A percentile compares a stretch with the other conserved stretches of the same genome.
phyloP scores from a whole-genome alignment of 495 filamentous ascomycete genomes.

The Astrothelium subdiscretum region DNA sequence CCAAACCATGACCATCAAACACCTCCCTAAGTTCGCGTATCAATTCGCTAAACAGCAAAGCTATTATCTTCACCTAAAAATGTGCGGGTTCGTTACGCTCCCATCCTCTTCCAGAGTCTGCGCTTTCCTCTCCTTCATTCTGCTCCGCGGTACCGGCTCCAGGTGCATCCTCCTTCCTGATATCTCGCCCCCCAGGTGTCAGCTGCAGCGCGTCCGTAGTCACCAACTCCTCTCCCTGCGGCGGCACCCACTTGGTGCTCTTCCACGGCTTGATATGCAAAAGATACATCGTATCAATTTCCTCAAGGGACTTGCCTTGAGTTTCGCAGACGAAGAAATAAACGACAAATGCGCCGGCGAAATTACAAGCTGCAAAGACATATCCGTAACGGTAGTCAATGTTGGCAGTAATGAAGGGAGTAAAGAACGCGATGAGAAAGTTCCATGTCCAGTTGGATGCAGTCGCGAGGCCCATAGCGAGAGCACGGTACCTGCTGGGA shows the following conservation, averaged over 20 bases:
- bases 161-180: conserved; percentile 12
- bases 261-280: conserved; percentile 56
- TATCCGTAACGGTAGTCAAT: conserved; percentile 72
- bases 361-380: conserved; percentile 62
- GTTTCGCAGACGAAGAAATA: conserved; percentile 74
- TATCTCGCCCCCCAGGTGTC: conserved; percentile 14
- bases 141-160: neutral
- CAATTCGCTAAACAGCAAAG: neutral
- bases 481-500: conserved; percentile 57
- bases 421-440: conserved; percentile 78
- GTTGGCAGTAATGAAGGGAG: conserved; percentile 56
- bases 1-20: too few species aligned
- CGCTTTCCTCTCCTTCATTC: neutral
- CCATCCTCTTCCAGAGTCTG: neutral
- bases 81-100: neutral
- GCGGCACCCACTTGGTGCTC: conserved; percentile 47
- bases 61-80: neutral
- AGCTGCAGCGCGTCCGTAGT: conserved; percentile 13
- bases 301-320: conserved; percentile 56
- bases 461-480: conserved; percentile 65
- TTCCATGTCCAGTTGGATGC: conserved; percentile 86
- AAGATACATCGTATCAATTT: conserved; percentile 81
- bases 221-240: conserved; percentile 23
- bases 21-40: too few species aligned
- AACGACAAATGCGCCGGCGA: conserved; percentile 51